Percentiles rank a stretch among this genome's conserved stretches.
Conservation (phyloP, 73 alveolate species). For the Uronychia binucleata region DNA sequence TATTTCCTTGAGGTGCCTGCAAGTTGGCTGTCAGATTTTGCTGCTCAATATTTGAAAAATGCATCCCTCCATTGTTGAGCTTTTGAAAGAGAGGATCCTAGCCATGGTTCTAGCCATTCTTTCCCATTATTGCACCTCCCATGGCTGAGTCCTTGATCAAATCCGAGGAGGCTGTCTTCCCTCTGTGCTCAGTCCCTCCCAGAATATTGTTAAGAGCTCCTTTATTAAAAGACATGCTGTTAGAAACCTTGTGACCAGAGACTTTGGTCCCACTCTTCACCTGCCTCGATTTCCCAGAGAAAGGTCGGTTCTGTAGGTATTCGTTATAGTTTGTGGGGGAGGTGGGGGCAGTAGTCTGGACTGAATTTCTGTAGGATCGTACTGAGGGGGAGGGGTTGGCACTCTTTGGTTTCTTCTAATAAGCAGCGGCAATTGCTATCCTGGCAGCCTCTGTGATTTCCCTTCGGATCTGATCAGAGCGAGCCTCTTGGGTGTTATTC, state of each 20-base stretch:
- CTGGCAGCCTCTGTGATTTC: background rate
- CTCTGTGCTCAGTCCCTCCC: background rate
- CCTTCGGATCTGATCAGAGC: background rate
- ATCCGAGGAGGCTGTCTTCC: background rate
- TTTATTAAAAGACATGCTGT: background rate
- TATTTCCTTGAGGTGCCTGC: background rate
- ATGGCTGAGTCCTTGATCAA: background rate
- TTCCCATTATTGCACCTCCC: background rate
- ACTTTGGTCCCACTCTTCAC: background rate
- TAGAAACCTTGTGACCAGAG: background rate
- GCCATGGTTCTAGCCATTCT: no score
- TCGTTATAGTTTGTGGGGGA: background rate
- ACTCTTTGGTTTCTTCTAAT: background rate
- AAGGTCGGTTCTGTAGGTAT: background rate
- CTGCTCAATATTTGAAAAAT: no score
- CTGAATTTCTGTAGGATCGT: background rate
- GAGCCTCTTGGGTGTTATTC: background rate
- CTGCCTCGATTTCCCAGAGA: background rate
- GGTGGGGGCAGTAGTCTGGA: background rate
- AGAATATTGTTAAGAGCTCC: background rate
- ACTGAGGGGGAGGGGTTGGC: background rate
- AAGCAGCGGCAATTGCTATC: background rate
- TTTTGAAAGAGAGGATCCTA: no score
- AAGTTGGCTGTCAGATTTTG: no score
- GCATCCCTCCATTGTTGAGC: no score